Percentiles rank a stretch among this genome's conserved stretches.
These are phyloP conservation scores for Caloboletus inedulis DNA, from an alignment of 1,284 basidiomycete genomes.

Conservation along the genomic window DNA sequence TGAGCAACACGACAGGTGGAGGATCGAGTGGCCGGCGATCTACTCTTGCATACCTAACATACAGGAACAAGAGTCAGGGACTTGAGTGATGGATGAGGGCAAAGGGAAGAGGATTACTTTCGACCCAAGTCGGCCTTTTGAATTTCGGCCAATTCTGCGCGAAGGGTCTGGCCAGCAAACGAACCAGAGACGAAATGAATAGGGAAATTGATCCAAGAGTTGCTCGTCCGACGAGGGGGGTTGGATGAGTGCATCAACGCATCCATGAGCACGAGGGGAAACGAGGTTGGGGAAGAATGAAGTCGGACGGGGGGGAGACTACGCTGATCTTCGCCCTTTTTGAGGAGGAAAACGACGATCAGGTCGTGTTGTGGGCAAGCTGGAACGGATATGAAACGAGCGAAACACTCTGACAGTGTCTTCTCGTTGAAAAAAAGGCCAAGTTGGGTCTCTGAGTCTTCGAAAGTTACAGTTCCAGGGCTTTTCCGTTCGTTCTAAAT, in stretches of 20 bases:
- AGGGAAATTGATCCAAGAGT: slow-evolving; percentile 39
- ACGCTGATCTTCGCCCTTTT: slow-evolving; percentile 14
- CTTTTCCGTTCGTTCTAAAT: slow-evolving; percentile 22
- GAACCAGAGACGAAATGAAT: slow-evolving; percentile 57
- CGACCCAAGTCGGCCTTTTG: slow-evolving; percentile 64
- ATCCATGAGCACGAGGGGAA: slow-evolving; percentile 21
- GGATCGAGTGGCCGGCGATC: slow-evolving; percentile 63
- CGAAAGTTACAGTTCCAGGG: background rate
- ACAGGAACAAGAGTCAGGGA: slow-evolving; percentile 3
- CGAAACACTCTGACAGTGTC: background rate
- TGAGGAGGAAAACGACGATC: slow-evolving; percentile 9
- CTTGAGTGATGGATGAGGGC: background rate
- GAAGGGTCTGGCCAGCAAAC: slow-evolving; percentile 54
- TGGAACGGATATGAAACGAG: slow-evolving; percentile 8
- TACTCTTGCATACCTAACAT: slow-evolving; percentile 53
- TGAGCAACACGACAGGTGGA: slow-evolving; percentile 57
- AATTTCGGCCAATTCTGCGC: slow-evolving; percentile 58
- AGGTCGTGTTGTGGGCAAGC: slow-evolving; percentile 14
- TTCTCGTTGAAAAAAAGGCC: background rate
- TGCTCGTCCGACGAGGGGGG: slow-evolving; percentile 27
- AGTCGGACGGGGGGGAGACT: background rate
- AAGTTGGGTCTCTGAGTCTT: background rate
- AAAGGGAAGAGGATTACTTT: slow-evolving; percentile 43
- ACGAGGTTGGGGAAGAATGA: background rate
- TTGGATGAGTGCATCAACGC: slow-evolving; percentile 14